A percentile compares a stretch with the other conserved stretches of the same genome.
These are phyloP conservation scores for Thelonectria olida DNA, from an alignment of 2,329 filamentous ascomycete genomes.

Conservation along the genomic window DNA sequence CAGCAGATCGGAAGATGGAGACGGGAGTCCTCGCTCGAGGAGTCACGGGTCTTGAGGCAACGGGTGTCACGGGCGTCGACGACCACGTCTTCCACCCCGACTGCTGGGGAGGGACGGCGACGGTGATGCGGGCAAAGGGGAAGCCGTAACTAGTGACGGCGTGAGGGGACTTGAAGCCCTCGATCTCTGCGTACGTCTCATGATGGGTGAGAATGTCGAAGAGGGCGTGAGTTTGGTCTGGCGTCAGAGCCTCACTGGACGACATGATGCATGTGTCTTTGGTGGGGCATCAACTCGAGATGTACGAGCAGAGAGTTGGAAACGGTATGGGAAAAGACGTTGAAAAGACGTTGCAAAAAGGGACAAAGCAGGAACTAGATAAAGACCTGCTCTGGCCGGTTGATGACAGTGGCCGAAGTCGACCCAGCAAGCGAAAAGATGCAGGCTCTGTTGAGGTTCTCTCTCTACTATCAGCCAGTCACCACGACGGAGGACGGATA, in stretches of 20 bases:
- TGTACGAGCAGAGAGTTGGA: neutral
- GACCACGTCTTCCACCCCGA: constrained; percentile 30
- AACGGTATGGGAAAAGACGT: neutral
- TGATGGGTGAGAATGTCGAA: constrained; percentile 69
- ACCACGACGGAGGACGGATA: no score
- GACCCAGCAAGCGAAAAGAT: neutral
- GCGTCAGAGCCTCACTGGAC: constrained; percentile 36
- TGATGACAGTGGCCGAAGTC: no score
- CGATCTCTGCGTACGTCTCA: constrained; percentile 73
- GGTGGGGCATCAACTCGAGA: constrained; percentile 21
- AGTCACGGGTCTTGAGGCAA: constrained; percentile 37
- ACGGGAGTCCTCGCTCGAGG: constrained; percentile 40
- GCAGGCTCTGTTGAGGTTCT: neutral
- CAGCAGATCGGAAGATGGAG: constrained; percentile 12
- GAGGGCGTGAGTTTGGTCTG: constrained; percentile 60
- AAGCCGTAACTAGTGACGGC: constrained; percentile 75
- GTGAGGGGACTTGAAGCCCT: constrained; percentile 72
- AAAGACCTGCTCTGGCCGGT: no score
- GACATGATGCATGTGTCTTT: constrained; percentile 31
- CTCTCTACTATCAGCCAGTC: neutral
- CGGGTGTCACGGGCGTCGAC: constrained; percentile 40
- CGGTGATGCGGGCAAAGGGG: constrained; percentile 62
- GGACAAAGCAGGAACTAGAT: no score
- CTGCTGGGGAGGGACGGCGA: constrained; percentile 14
- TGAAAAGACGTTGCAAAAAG: neutral